Conservation (phyloP, 2,329 filamentous ascomycete genomes). For the Rugonectria rugulosa region DNA sequence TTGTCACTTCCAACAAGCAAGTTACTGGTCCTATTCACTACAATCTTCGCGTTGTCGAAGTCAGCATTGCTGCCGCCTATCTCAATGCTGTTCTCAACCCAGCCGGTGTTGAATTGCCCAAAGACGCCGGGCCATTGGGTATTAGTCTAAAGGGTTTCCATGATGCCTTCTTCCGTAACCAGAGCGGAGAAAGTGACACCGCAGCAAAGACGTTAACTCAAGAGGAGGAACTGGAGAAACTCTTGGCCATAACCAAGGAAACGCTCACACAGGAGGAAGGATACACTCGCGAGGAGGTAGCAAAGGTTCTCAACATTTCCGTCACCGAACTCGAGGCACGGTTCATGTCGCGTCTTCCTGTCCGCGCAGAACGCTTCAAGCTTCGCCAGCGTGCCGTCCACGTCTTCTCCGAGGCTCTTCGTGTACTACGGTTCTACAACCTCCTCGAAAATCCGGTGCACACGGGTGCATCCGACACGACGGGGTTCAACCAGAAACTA, state of each 20-base stretch:
- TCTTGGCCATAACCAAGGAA: conserved; percentile 73
- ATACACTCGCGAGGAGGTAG: conserved; percentile 88
- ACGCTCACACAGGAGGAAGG: conserved; percentile 81
- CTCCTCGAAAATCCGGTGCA: conserved; percentile 68
- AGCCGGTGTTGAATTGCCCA: conserved; percentile 67
- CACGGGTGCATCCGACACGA: conserved; percentile 58
- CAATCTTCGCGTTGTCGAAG: conserved; percentile 96
- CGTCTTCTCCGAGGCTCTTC: conserved; percentile 87
- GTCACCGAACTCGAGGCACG: conserved; percentile 75
- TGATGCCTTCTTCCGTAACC: conserved; percentile 74
- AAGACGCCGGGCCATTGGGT: conserved; percentile 83
- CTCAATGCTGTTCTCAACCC: conserved; percentile 67
- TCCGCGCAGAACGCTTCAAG: conserved; percentile 87
- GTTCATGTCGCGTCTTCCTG: conserved; percentile 88
- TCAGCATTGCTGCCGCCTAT: conserved; percentile 82
- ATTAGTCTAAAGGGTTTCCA: conserved; percentile 89
- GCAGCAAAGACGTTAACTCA: conserved; percentile 54
- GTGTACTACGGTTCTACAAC: conserved; percentile 83
- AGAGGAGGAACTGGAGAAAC: conserved; percentile 74
- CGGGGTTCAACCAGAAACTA: conserved; percentile 70
- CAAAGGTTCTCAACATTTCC: conserved; percentile 71
- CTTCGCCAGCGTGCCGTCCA: conserved; percentile 88
- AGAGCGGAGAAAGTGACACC: conserved; percentile 47
- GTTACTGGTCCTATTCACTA: conserved; percentile 94
- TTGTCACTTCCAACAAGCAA: conserved; percentile 93